Base-by-base conservation (phyloP, 768 basidiomycete species). In the Leucosporidium creatinivorum region DNA sequence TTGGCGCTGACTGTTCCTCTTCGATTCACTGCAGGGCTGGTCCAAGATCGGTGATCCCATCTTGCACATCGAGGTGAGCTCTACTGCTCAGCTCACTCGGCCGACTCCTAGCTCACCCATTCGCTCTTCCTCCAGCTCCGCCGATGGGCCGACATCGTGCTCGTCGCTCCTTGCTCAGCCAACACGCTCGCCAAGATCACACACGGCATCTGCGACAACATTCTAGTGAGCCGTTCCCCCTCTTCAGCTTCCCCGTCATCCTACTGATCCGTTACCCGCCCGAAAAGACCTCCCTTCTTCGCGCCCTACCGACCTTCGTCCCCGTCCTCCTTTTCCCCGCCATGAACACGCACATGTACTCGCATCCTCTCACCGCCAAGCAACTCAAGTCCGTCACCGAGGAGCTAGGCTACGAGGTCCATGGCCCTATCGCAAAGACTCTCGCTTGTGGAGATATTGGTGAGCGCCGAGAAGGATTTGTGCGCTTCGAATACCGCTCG, bases 301-400 rank as follows among this genome's bases (percentile, higher is more conserved):
- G 91, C 26, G 93, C 91, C 0, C 80, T 94, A 0, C 89, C 93
- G 0, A 82, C 84, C 9, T 65, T 68, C 39, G 96, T 91, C 0
- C 89, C 89, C 10, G 92, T 91, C 10, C 91, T 88, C 75, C 79
- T 97, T 48, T 98, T 93, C 76, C 94, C 94, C 2, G 96, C 94
- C 0, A 99, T 98, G 94, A 99, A 99, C 78, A 98, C 96, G 4
- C 81, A 91, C 72, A 99, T 99, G 94, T 98, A 90, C 76, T 85
- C 89, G 67, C 93, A 98, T 76, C 92, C 92, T 25, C 82, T 98
- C 54, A 97, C 93, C 0, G 83, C 85, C 1, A 84, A 88, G 69
- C 96, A 99, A 75, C 79, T 98, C 52, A 83, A 85, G 28, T 75
- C 88, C 49, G 83, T 94, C 8, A 82, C 81, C 31, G 88, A 93